Percentiles rank a stretch among this genome's conserved stretches.
These are phyloP conservation scores for Penicillium argentinense DNA, from an alignment of 495 filamentous ascomycete species.

Conservation along the genomic window DNA sequence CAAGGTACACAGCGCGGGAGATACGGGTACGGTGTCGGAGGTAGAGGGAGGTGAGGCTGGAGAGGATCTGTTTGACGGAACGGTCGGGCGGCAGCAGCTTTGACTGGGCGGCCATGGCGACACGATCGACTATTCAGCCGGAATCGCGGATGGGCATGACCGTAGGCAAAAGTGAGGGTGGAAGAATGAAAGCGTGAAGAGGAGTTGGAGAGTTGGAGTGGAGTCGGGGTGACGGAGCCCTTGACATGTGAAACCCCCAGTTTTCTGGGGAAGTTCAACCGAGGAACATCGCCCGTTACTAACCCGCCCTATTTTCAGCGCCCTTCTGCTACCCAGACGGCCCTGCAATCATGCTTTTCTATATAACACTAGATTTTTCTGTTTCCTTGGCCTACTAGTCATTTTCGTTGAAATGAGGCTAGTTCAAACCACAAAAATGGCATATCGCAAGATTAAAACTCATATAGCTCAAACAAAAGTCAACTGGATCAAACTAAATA, in stretches of 20 bases:
- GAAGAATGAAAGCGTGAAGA: slow-evolving; percentile 5
- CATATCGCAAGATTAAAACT: too few relatives aligned
- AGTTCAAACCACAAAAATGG: too few relatives aligned
- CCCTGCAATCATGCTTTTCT: too few relatives aligned
- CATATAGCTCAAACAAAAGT: too few relatives aligned
- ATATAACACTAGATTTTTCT: too few relatives aligned
- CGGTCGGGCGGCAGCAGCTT: slow-evolving; percentile 71
- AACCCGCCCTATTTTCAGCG: too few relatives aligned
- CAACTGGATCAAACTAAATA: too few relatives aligned
- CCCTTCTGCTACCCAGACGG: too few relatives aligned
- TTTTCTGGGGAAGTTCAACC: slow-evolving; percentile 28
- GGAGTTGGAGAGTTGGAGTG: slow-evolving; percentile 13
- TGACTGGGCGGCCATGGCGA: slow-evolving; percentile 74
- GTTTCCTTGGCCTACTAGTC: too few relatives aligned
- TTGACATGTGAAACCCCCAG: slow-evolving; percentile 34
- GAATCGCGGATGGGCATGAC: slow-evolving; percentile 35
- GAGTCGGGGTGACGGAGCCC: not conserved
- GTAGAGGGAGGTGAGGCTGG: slow-evolving; percentile 73
- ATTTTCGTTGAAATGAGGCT: too few relatives aligned
- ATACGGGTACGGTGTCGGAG: slow-evolving; percentile 82
- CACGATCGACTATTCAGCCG: slow-evolving; percentile 28
- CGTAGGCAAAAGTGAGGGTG: slow-evolving; percentile 4
- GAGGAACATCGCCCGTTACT: too few relatives aligned
- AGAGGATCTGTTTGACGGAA: slow-evolving; percentile 71
- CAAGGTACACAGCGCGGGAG: slow-evolving; percentile 86